Conservation (phyloP, 257 asterid species). For the Rauvolfia tetraphylla region DNA sequence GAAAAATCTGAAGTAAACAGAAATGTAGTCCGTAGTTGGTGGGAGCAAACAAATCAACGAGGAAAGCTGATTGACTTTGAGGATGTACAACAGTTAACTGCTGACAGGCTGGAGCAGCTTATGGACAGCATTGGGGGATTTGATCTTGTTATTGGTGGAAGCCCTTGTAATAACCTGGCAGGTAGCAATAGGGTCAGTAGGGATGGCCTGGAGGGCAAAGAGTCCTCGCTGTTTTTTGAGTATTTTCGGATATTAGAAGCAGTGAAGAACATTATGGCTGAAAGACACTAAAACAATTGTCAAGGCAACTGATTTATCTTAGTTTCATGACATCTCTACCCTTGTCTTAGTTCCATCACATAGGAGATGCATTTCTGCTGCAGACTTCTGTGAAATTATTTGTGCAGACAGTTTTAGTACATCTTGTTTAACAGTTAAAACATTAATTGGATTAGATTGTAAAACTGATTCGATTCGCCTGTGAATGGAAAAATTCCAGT, state of each 20-base stretch:
- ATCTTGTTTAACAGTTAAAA: not conserved
- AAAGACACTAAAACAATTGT: not conserved
- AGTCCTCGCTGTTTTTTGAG: constrained; percentile 59
- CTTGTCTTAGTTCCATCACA: not conserved
- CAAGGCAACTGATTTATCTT: not conserved
- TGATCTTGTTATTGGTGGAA: constrained; percentile 58
- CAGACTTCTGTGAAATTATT: not conserved
- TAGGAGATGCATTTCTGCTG: constrained; percentile 1
- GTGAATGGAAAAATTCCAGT: not conserved
- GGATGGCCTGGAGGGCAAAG: constrained; percentile 72
- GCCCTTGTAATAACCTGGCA: constrained; percentile 75
- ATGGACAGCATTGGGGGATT: constrained; percentile 28
- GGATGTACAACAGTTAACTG: constrained; percentile 51
- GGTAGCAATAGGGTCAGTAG: constrained; percentile 76
- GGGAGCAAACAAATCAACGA: constrained; percentile 80
- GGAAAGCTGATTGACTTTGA: constrained; percentile 51
- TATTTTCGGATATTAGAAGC: constrained; percentile 49
- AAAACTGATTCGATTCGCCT: not conserved
- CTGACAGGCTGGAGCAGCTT: constrained; percentile 31
- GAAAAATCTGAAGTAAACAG: constrained; percentile 67
- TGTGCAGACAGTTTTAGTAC: not conserved
- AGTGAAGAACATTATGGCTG: constrained; percentile 31
- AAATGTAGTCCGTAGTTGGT: constrained; percentile 77
- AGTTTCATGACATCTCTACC: not conserved
- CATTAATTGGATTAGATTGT: not conserved